phyloP scores from a whole-genome alignment of 306 rosid genomes.

The Glycyrrhiza uralensis region DNA sequence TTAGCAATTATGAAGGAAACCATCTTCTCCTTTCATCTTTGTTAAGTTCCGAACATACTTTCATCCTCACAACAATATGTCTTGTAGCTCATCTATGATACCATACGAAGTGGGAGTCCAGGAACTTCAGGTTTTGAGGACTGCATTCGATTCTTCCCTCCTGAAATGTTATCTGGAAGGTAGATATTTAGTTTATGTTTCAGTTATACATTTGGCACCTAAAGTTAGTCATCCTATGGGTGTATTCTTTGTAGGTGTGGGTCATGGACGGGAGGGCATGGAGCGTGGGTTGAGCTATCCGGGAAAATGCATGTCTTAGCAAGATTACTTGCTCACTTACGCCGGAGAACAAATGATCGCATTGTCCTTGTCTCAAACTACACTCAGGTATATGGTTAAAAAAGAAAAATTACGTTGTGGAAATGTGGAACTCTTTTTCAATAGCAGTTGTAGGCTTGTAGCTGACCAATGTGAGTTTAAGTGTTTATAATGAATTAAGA shows the following conservation, averaged over 20 bases:
- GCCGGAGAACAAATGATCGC: conserved; percentile 78
- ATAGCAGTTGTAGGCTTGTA: conserved; percentile 2
- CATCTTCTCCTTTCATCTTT: conserved; percentile 23
- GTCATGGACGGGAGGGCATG: conserved; percentile 88
- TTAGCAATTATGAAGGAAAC: neutral
- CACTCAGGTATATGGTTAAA: conserved; percentile 66
- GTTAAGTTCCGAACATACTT: neutral
- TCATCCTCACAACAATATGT: conserved; percentile 31
- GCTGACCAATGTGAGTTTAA: neutral
- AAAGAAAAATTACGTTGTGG: neutral
- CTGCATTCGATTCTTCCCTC: conserved; percentile 86
- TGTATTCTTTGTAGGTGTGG: conserved; percentile 63
- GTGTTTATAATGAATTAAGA: neutral
- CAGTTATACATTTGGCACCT: neutral
- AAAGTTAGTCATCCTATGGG: conserved; percentile 10
- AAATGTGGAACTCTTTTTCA: conserved; percentile 2
- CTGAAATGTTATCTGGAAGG: conserved; percentile 95
- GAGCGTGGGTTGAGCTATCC: conserved; percentile 93
- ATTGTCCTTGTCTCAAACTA: conserved; percentile 96
- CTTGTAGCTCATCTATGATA: conserved; percentile 88
- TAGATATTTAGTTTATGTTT: conserved; percentile 22
- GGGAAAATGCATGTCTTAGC: conserved; percentile 99
- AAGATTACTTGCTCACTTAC: conserved; percentile 82
- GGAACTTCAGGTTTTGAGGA: conserved; percentile 97
- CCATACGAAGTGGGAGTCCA: conserved; percentile 73